phyloP scores from a whole-genome alignment of 2,329 filamentous ascomycete genomes.

The Drechmeria coniospora region DNA sequence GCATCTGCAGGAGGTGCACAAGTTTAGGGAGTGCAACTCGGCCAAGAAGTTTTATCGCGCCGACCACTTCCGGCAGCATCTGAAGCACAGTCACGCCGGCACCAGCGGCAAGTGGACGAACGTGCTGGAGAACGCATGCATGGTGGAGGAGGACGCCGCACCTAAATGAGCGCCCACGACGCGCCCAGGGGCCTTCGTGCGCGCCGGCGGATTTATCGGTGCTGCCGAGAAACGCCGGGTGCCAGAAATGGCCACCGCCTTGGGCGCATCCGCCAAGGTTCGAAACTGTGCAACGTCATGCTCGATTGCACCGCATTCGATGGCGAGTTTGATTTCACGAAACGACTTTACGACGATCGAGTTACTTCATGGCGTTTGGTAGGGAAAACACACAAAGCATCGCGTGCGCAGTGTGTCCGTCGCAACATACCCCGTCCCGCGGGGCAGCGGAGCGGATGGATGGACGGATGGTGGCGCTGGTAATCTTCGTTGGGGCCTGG shows the following conservation, averaged over 20 bases:
- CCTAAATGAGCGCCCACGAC: slow-evolving; percentile 11
- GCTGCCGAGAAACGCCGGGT: no score
- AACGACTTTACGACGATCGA: slow-evolving; percentile 3
- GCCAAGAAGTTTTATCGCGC: slow-evolving; percentile 96
- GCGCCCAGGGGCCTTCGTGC: background rate
- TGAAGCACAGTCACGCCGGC: slow-evolving; percentile 94
- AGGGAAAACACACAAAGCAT: no score
- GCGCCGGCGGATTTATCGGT: no score
- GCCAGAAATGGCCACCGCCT: no score
- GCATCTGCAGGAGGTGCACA: slow-evolving; percentile 83
- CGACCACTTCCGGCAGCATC: slow-evolving; percentile 93
- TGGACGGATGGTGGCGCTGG: no score
- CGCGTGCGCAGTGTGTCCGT: no score
- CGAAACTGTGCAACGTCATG: no score
- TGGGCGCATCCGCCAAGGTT: no score
- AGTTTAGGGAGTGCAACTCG: slow-evolving; percentile 95
- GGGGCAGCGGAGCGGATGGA: no score
- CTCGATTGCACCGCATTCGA: background rate
- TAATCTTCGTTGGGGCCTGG: no score
- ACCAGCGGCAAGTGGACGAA: slow-evolving; percentile 99
- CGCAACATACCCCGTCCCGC: no score
- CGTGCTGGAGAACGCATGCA: slow-evolving; percentile 90
- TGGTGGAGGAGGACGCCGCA: slow-evolving; percentile 62
- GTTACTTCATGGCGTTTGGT: background rate
- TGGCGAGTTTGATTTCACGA: background rate